Base-by-base conservation (phyloP, 148 eudicot genomes). In the Diospyros lotus region DNA sequence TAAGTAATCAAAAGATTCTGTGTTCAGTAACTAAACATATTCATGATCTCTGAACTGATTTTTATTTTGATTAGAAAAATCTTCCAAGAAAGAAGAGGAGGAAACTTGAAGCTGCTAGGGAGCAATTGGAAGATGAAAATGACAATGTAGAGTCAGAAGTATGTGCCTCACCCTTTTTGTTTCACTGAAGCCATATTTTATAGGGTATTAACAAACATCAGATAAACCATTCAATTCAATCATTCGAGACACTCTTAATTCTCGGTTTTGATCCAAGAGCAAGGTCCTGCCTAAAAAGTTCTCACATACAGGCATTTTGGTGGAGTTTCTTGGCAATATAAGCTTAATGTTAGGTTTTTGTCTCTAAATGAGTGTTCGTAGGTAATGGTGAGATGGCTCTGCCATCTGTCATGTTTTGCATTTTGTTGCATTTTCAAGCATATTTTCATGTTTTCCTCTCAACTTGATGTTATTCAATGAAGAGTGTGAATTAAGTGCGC, bases 51-150 rank as follows among this genome's bases (percentile, higher is more conserved):
- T 52, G 5, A 51, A 56, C 38, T 42, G 58, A 64, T 48, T 72
- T 69, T 39, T 86, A 28, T 61, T 28, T 28, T 68, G 59, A 64
- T 6, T 82, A 95, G 99, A 93, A 91, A 87, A 85, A 91, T 73
- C 75, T 95, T 78, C 99, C 99, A n/a, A 86, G 97, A 75, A 95
- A 91, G 86, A 85, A 90, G 73, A 87, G 99, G 76, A 93, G 99
- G 84, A 90, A 86, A 81, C 83, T 95, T 77, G 99, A 93, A 87
- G 99, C 99, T 45, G 89, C 86, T 52, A 89, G 97, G 82, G 96
- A 92, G 88, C 88, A 79, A 85, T 75, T 95, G 81, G 99, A 95
- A 72, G 91, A 89, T 28, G 98, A 86, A 17, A 80, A 85, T 68
- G 87, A 86, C 11, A 58, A 64, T 42, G 89, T 79, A 66, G 80